These are phyloP conservation scores for Cyclotella baltica DNA, from an alignment of 108 stramenopile genomes.

Conservation along the genomic window DNA sequence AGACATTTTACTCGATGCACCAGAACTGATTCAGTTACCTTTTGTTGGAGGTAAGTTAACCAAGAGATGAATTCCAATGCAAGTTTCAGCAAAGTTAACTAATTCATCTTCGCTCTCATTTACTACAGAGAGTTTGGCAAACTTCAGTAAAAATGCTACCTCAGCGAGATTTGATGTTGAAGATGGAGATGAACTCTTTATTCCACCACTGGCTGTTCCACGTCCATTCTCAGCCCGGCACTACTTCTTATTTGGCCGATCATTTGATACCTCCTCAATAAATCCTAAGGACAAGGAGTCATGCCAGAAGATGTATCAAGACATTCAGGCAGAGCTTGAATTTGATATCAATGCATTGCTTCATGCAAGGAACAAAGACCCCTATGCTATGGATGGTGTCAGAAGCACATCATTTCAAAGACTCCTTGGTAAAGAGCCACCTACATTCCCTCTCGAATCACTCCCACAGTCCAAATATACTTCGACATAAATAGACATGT, in stretches of 20 bases:
- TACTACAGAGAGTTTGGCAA: constrained; percentile 47
- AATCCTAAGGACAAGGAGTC: constrained; percentile 72
- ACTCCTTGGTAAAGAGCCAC: constrained; percentile 48
- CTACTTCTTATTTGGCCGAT: constrained; percentile 88
- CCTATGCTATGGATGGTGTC: constrained; percentile 50
- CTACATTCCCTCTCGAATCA: constrained; percentile 45
- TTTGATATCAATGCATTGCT: constrained; percentile 80
- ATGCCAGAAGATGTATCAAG: constrained; percentile 64
- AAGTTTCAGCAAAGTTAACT: background rate
- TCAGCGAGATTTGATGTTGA: constrained; percentile 72
- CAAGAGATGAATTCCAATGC: background rate
- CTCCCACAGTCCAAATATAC: constrained; percentile 15
- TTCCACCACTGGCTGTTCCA: constrained; percentile 76
- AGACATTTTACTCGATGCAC: constrained; percentile 68
- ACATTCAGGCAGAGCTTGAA: constrained; percentile 69
- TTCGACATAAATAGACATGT: too few species aligned
- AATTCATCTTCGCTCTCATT: background rate
- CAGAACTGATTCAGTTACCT: constrained; percentile 72
- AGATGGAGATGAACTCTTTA: constrained; percentile 71
- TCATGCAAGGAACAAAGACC: constrained; percentile 75
- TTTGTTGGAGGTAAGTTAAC: constrained; percentile 62
- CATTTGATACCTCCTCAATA: constrained; percentile 62
- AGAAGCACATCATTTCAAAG: constrained; percentile 35
- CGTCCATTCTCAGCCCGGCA: constrained; percentile 75
- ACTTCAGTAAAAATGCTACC: constrained; percentile 50